phyloP scores from a whole-genome alignment of 345 rosid species.

The Salix viminalis region DNA sequence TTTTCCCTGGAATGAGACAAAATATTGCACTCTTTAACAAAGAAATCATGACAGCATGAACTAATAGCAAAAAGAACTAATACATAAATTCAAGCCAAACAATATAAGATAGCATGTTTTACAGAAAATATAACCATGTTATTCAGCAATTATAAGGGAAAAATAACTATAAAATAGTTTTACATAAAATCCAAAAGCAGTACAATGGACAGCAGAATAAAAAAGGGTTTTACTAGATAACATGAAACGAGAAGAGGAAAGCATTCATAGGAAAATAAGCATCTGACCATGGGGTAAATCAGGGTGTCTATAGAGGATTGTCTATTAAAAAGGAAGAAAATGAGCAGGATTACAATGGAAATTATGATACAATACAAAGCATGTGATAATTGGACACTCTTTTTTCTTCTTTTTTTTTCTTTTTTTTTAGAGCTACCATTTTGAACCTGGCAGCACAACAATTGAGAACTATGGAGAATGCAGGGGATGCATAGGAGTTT shows the following conservation, averaged over 20 bases:
- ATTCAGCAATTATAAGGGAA: too few relatives aligned
- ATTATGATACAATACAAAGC: background rate
- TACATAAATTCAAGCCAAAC: background rate
- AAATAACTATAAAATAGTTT: background rate
- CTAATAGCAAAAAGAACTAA: background rate
- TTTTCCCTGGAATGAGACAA: constrained; percentile 58
- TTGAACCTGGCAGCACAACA: background rate
- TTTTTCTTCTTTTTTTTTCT: too few relatives aligned
- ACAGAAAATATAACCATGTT: background rate
- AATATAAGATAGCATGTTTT: background rate
- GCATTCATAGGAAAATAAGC: background rate
- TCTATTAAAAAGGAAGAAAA: background rate
- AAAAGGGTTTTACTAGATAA: background rate
- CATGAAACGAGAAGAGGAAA: background rate
- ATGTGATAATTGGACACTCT: too few relatives aligned
- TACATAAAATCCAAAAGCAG: background rate
- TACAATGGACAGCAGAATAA: background rate
- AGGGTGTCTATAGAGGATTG: background rate
- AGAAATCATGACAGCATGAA: background rate
- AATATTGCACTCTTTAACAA: background rate
- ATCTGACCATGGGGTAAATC: background rate
- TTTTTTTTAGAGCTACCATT: background rate
- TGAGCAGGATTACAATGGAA: background rate
- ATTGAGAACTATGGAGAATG: background rate
- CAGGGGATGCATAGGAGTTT: background rate